These are phyloP conservation scores for Leccinellum luteum DNA, from an alignment of 768 basidiomycete species.

Conservation along the genomic window DNA sequence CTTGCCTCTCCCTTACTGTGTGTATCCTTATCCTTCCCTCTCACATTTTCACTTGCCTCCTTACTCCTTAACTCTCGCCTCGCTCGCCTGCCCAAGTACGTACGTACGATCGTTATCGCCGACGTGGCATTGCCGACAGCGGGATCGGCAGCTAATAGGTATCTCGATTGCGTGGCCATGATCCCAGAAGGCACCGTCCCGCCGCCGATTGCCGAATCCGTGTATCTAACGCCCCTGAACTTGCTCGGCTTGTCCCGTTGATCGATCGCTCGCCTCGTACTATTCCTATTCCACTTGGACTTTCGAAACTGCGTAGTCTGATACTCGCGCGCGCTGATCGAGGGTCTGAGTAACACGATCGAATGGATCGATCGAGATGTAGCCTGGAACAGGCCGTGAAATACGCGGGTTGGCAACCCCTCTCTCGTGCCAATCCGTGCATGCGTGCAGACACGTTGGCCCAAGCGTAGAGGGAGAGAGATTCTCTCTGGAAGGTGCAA, in stretches of 20 bases:
- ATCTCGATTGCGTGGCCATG: not conserved
- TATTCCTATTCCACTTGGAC: too few species aligned
- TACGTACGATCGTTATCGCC: not conserved
- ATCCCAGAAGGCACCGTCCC: too few species aligned
- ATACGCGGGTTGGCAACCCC: too few species aligned
- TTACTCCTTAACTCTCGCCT: not conserved
- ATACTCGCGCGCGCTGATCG: not conserved
- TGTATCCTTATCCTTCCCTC: too few species aligned
- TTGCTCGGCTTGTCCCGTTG: not conserved
- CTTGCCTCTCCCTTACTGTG: too few species aligned
- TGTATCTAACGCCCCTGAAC: not conserved
- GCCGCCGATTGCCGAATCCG: not conserved
- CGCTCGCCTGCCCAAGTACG: not conserved
- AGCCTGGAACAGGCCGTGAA: not conserved
- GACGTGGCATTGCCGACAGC: not conserved
- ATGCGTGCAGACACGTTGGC: too few species aligned
- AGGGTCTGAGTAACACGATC: not conserved
- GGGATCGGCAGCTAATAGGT: not conserved
- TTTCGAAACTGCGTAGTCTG: too few species aligned
- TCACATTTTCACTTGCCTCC: too few species aligned
- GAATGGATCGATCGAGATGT: not conserved
- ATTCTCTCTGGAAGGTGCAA: too few species aligned
- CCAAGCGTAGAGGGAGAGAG: too few species aligned
- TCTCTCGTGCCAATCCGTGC: too few species aligned
- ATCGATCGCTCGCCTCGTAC: too few species aligned